These are phyloP conservation scores for Oryza longistaminata DNA, from an alignment of 176 grass and related monocot genomes.

Conservation along the genomic window DNA sequence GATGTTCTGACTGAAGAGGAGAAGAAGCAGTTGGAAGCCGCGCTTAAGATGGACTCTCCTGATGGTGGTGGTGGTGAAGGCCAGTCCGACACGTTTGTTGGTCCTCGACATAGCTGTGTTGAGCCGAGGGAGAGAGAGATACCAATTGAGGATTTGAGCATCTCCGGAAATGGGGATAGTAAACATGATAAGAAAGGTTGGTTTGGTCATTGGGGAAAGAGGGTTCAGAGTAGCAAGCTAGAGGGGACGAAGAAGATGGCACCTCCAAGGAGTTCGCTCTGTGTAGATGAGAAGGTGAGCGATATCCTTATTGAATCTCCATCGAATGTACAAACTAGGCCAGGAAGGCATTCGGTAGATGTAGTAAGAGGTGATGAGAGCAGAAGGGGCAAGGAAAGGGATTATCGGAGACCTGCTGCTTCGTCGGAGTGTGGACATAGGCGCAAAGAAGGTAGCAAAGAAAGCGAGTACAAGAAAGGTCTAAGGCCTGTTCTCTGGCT, in stretches of 20 bases:
- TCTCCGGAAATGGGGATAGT: constrained; percentile 51
- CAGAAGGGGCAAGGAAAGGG: constrained; percentile 53
- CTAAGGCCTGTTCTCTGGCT: constrained; percentile 94
- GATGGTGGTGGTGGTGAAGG: constrained; percentile 39
- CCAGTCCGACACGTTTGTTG: constrained; percentile 40
- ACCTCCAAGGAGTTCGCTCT: constrained; percentile 74
- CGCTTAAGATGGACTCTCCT: constrained; percentile 73
- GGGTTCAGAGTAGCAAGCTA: constrained; percentile 48
- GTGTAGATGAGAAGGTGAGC: constrained; percentile 80
- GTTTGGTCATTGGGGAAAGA: constrained; percentile 90
- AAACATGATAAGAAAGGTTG: constrained; percentile 89
- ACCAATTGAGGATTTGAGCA: constrained; percentile 58
- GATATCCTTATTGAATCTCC: constrained; percentile 65
- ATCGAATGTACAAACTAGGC: constrained; percentile 52
- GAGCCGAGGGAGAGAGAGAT: constrained; percentile 82
- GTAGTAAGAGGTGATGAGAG: constrained; percentile 46
- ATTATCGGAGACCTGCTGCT: constrained; percentile 45
- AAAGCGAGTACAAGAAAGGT: constrained; percentile 96
- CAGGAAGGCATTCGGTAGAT: constrained; percentile 78
- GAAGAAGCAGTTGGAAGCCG: constrained; percentile 72
- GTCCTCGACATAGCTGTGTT: constrained; percentile 64
- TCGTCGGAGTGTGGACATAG: constrained; percentile 52
- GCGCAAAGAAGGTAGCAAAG: constrained; percentile 71
- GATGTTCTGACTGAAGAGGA: constrained; percentile 92
- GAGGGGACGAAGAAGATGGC: constrained; percentile 59